These are phyloP conservation scores for Dujonia santamariae DNA, from an alignment of 1,139 yeast genomes.

Conservation along the genomic window DNA sequence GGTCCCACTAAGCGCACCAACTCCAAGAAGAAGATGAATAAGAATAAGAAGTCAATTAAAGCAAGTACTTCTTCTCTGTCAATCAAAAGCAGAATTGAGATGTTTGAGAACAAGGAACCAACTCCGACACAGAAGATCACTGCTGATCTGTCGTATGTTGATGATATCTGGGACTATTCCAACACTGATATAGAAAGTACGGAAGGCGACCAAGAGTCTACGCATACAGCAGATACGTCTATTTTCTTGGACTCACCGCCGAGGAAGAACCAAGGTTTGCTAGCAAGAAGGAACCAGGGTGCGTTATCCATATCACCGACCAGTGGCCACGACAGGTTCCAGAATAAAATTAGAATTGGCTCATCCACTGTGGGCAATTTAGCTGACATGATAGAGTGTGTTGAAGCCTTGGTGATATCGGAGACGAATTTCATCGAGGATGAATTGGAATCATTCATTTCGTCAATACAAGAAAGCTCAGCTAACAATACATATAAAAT, in stretches of 20 bases:
- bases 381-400: conserved; percentile 12
- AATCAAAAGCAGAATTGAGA: conserved; percentile 1
- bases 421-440: conserved; percentile 11
- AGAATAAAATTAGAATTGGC: conserved; percentile 6
- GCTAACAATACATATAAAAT: conserved; percentile 12
- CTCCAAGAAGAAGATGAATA: not conserved
- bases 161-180: conserved; percentile 3
- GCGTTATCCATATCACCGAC: not conserved
- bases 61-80: not conserved
- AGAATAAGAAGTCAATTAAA: not conserved
- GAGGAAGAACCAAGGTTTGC: not conserved
- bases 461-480: conserved; percentile 8
- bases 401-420: conserved; percentile 13
- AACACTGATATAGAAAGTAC: conserved; percentile 3
- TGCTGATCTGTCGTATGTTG: too few species aligned
- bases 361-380: conserved; percentile 7
- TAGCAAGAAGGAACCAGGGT: not conserved
- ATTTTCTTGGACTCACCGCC: conserved; percentile 7
- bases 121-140: too few species aligned
- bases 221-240: conserved; percentile 8
- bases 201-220: conserved; percentile 5
- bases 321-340: conserved; percentile 3
- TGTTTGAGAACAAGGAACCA: conserved; percentile 4
- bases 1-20: not conserved
- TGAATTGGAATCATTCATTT: conserved; percentile 9